Percentiles rank a stretch among this genome's conserved stretches.
These are phyloP conservation scores for Sodiomyces alkalinus DNA, from an alignment of 2,329 filamentous ascomycete species.

Conservation along the genomic window DNA sequence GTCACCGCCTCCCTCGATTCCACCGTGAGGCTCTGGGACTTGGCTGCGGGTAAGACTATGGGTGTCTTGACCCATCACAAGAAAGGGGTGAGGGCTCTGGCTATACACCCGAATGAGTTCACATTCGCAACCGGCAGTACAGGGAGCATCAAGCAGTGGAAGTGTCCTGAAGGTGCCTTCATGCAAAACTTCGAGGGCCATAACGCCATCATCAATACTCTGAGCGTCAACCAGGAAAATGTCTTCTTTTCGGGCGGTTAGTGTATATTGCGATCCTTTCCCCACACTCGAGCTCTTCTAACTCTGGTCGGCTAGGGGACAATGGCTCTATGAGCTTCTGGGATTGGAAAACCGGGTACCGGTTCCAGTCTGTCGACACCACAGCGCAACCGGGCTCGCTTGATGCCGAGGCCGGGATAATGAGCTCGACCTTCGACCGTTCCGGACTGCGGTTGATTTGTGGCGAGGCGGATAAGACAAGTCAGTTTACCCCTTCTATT, in stretches of 20 bases:
- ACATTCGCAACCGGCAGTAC: slow-evolving; percentile 91
- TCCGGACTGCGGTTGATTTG: slow-evolving; percentile 83
- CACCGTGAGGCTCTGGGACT: slow-evolving; percentile 85
- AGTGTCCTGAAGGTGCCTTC: slow-evolving; percentile 91
- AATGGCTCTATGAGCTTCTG: slow-evolving; percentile 96
- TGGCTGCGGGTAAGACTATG: slow-evolving; percentile 93
- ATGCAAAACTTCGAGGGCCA: slow-evolving; percentile 99
- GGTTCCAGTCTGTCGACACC: slow-evolving; percentile 80
- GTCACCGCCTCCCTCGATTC: slow-evolving; percentile 87
- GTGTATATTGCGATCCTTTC: too few relatives aligned
- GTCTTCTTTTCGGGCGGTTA: slow-evolving; percentile 76
- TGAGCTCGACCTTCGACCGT: slow-evolving; percentile 83
- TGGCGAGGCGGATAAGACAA: slow-evolving; percentile 94
- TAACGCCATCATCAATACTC: slow-evolving; percentile 88
- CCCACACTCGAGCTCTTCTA: too few relatives aligned
- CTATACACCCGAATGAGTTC: slow-evolving; percentile 80
- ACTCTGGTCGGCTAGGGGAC: slow-evolving; percentile 37
- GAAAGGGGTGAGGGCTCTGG: slow-evolving; percentile 78
- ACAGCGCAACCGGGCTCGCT: slow-evolving; percentile 87
- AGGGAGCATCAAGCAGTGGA: slow-evolving; percentile 97
- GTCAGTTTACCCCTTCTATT: slow-evolving; percentile 25
- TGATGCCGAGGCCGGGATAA: slow-evolving; percentile 87
- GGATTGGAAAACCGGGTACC: slow-evolving; percentile 95
- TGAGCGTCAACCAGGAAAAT: slow-evolving; percentile 88
- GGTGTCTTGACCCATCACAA: slow-evolving; percentile 96